Evolutionary conservation across 371 early-diverging fungal genomes (phyloP), one percentile per base, ranked within the genome.

Genomic region (Mucor sp.): DNA sequence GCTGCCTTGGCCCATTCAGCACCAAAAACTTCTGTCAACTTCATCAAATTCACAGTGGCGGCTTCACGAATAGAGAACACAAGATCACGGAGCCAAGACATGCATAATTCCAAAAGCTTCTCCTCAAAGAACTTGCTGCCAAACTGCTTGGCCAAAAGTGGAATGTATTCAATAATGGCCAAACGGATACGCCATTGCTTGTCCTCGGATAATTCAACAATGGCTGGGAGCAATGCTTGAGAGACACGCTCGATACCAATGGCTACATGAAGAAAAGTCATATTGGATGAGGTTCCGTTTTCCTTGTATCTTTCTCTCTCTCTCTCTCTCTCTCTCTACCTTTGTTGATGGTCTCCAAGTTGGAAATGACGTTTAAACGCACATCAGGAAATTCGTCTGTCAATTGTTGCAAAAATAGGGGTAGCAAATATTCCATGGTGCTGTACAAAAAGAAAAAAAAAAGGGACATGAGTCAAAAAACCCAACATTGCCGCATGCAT

Each of bases 181-280:
- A 97, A 80, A 33, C 99, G 94, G 63, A 98, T 97, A 48, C 99
- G 94, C 99, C 99, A 99, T 74, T 97, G 97, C 85, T 97, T 97
- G 78, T 99, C 99, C 81, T 99, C 97, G 47, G 99, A 96, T 47
- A 99, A 85, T 72, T 97, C 97, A 28, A 98, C 94, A 71, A 99
- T 98, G 2, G 99, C 99, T 11, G 98, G 98, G 48, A 99, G 84
- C 50, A 99, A 86, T 28, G 96, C 96, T 74, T 97, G 96, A 28
- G 98, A 97, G 39, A 99, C 88, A 21, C 95, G 90, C 63, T 99
- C 97, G 71, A 99, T 94, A 59, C 99, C 99, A 70, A 99, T 97
- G 37, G 97, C 97, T 87, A 70, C 11, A 58, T 56, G 41, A 30
- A 30, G 6, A 50, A 63, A 50, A 27, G 28, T 44, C 12, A 14